Base-by-base conservation (phyloP, 192 early-diverging fungal species). In the Gigaspora rosea region DNA sequence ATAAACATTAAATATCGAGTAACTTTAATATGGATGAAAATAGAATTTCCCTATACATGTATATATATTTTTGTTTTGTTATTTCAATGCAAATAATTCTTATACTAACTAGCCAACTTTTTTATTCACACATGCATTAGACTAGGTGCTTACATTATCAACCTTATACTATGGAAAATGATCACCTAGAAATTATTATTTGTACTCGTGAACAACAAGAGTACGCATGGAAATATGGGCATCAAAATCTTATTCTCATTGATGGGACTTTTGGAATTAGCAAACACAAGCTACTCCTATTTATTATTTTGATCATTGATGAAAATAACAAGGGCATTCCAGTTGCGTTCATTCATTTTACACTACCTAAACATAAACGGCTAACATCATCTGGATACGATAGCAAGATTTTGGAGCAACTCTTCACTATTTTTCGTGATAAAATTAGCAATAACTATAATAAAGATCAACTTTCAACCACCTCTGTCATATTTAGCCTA, bases 321-420 rank as follows among this genome's bases (percentile, higher is more conserved):
- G 62, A 64, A 15, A 18, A 64, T 3, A 64, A 64, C 27, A 64
- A 64, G 33, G 62, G 62, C 4, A 64, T 64, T 33, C 27, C 62
- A 1, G 13, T 64, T 9, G 62, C 7, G 11, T 64, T 33, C 62
- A 27, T 64, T 27, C 18, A 33, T 33, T 27, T 64, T 5, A 41
- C 36, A 41, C 5, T 8, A 9, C 6, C 27, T 64, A 1, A 15
- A 64, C 8, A 36, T 5, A 32, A 32, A 33, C 9, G 4, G 13
- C 3, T 41, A 32, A 5, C 13, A 41, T 33, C 36, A 41, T 41
- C 36, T 41, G 5, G 5, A 41, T 41, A 64, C 33, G 18, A 64
- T 64, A 64, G 27, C 8, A 9, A 64, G 18, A 64, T 27, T 6
- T 41, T 64, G 2, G 62, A 64, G 8, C 15, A 16, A 11, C 7